A percentile compares a stretch with the other conserved stretches of the same genome.
Evolutionary conservation across 2,329 filamentous ascomycete species (phyloP).

Genomic region (Calycina herbarum): DNA sequence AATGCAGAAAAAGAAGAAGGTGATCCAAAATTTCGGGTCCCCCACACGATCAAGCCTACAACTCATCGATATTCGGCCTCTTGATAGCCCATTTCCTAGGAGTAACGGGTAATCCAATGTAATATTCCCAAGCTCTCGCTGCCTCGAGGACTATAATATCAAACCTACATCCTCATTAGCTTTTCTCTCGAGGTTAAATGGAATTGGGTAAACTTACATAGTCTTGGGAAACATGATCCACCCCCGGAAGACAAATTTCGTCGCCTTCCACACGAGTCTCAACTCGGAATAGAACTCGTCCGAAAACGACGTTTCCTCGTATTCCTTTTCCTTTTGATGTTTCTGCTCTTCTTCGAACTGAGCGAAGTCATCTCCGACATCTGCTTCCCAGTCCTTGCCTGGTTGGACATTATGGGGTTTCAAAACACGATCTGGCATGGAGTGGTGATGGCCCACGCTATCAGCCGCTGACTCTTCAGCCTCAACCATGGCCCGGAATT

Average conservation of each 20-base stretch:
- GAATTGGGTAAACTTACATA: constrained; percentile 57
- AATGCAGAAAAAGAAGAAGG: constrained; percentile 2
- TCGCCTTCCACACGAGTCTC: constrained; percentile 59
- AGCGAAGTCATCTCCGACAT: constrained; percentile 45
- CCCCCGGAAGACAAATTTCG: constrained; percentile 64
- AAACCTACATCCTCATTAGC: constrained; percentile 41
- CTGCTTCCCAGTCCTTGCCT: constrained; percentile 32
- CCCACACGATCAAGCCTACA: constrained; percentile 31
- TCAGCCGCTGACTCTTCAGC: constrained; percentile 36
- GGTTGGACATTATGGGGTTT: constrained; percentile 46
- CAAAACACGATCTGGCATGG: constrained; percentile 31
- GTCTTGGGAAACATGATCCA: constrained; percentile 70
- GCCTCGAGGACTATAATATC: constrained; percentile 55
- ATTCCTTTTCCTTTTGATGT: constrained; percentile 27
- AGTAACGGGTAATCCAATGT: constrained; percentile 60
- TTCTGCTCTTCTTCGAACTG: constrained; percentile 38
- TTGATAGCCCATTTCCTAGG: constrained; percentile 52
- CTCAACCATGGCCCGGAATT: constrained; percentile 63
- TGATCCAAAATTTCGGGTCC: neutral
- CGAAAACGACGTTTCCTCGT: constrained; percentile 44
- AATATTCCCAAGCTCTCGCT: constrained; percentile 58
- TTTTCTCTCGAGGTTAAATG: constrained; percentile 4
- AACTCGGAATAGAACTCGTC: constrained; percentile 67
- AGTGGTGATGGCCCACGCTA: constrained; percentile 26
- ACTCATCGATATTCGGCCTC: constrained; percentile 41